Evolutionary conservation across 129 eudicot species (phyloP).

Genomic region (Artemisia tridentata): DNA sequence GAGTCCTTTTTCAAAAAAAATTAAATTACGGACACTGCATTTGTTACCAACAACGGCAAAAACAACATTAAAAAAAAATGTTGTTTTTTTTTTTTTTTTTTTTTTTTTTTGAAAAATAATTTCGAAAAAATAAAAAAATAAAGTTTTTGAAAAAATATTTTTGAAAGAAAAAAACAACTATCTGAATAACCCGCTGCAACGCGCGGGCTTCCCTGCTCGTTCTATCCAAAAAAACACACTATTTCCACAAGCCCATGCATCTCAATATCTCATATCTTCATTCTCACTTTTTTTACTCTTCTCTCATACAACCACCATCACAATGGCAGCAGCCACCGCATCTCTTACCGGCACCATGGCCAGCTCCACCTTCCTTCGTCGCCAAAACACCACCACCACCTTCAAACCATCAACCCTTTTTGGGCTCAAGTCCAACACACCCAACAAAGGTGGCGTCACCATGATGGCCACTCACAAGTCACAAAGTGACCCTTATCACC

Average conservation of each 20-base stretch:
- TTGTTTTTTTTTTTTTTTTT: too few species aligned
- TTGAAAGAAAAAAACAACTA: too few species aligned
- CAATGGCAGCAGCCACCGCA: conserved; percentile 43
- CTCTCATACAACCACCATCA: conserved; percentile 11
- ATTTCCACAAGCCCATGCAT: conserved; percentile 45
- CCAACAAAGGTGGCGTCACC: conserved; percentile 29
- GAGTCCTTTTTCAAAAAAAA: too few species aligned
- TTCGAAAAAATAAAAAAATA: too few species aligned
- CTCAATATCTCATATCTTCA: conserved; percentile 13
- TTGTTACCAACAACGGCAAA: too few species aligned
- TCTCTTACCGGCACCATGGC: conserved; percentile 40
- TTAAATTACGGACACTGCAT: too few species aligned
- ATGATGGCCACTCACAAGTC: conserved; percentile 62
- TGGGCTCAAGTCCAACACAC: conserved; percentile 26
- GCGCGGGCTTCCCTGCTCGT: too few species aligned
- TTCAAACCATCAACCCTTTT: conserved; percentile 29
- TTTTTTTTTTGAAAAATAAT: too few species aligned
- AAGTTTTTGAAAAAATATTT: too few species aligned
- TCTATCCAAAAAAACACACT: conserved; percentile 41
- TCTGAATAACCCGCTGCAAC: too few species aligned
- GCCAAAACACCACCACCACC: conserved; percentile 26
- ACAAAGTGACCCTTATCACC: conserved; percentile 67
- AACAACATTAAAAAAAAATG: too few species aligned
- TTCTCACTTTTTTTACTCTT: conserved; percentile 1
- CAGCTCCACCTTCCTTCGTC: conserved; percentile 42